A percentile compares a stretch with the other conserved stretches of the same genome.
Conservation (phyloP, 116 monocot genomes). For the Trichopus zeylanicus region DNA sequence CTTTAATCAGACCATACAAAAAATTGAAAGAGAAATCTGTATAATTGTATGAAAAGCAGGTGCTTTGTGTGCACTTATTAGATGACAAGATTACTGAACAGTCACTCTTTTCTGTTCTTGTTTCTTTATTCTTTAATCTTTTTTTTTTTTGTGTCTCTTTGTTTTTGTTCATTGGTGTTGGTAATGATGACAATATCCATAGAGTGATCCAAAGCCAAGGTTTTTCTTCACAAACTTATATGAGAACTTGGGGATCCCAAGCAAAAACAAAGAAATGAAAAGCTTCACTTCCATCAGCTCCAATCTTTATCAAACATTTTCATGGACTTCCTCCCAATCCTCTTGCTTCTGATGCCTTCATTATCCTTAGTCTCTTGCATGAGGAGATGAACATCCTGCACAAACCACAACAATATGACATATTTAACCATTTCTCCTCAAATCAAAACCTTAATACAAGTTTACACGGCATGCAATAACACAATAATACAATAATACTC, state of each 20-base stretch:
- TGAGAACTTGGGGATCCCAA: slow-evolving; percentile 8
- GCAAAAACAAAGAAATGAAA: too few species aligned
- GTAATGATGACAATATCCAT: neutral
- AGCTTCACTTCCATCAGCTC: neutral
- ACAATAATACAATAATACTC: neutral
- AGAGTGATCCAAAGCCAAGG: neutral
- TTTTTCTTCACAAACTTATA: neutral
- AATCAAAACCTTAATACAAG: too few species aligned
- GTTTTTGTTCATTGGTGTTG: neutral
- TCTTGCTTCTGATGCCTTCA: slow-evolving; percentile 11
- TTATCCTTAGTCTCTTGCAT: slow-evolving; percentile 13
- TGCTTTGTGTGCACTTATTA: neutral
- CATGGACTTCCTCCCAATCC: slow-evolving; percentile 5
- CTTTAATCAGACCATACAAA: neutral
- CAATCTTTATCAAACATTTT: neutral
- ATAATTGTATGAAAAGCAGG: slow-evolving; percentile 5
- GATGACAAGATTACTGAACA: neutral
- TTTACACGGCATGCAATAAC: too few species aligned
- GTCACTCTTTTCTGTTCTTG: neutral
- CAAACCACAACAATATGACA: neutral
- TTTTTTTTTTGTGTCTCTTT: neutral
- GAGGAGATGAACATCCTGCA: slow-evolving; percentile 10
- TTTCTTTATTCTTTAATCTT: neutral
- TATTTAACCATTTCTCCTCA: neutral
- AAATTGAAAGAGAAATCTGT: slow-evolving; percentile 4